Evolutionary conservation across 2,329 filamentous ascomycete species (phyloP).

Genomic region (Arthrobotrys musiformis): DNA sequence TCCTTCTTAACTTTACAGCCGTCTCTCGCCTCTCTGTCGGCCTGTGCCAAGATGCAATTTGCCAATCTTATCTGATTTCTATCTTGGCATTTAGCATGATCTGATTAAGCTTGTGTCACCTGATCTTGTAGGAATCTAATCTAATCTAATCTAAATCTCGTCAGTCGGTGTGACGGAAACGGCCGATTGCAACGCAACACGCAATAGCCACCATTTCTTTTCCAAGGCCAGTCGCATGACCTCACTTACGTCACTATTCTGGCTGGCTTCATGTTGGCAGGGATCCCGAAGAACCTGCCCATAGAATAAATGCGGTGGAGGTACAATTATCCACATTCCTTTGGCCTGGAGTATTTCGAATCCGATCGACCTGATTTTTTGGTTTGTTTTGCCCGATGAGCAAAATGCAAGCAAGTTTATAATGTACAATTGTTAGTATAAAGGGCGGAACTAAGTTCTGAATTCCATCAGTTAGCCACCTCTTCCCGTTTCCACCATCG

Average conservation of each 20-base stretch:
- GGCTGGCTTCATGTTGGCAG: not conserved
- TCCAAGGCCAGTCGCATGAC: constrained; percentile 33
- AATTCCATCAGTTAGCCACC: constrained; percentile 13
- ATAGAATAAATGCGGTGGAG: not conserved
- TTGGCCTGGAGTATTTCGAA: too few relatives aligned
- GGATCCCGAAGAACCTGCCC: not conserved
- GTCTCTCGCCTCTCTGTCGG: not conserved
- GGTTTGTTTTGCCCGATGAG: too few relatives aligned
- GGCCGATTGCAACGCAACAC: constrained; percentile 18
- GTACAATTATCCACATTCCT: too few relatives aligned
- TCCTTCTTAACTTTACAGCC: not conserved
- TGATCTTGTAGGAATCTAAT: not conserved
- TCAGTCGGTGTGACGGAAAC: not conserved
- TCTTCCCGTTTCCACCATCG: not conserved
- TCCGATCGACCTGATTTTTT: constrained; percentile 15
- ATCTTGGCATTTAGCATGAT: not conserved
- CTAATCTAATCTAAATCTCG: constrained; percentile 20
- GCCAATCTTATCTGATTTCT: constrained; percentile 2
- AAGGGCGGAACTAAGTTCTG: not conserved
- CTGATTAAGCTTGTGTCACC: not conserved
- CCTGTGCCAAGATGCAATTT: not conserved
- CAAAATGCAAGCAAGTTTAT: too few relatives aligned
- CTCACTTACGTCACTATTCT: constrained; percentile 19
- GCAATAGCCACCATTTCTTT: not conserved
- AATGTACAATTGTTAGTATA: too few relatives aligned